Evolutionary conservation across 2,329 filamentous ascomycete species (phyloP).

Genomic region (Thelonectria discophora): DNA sequence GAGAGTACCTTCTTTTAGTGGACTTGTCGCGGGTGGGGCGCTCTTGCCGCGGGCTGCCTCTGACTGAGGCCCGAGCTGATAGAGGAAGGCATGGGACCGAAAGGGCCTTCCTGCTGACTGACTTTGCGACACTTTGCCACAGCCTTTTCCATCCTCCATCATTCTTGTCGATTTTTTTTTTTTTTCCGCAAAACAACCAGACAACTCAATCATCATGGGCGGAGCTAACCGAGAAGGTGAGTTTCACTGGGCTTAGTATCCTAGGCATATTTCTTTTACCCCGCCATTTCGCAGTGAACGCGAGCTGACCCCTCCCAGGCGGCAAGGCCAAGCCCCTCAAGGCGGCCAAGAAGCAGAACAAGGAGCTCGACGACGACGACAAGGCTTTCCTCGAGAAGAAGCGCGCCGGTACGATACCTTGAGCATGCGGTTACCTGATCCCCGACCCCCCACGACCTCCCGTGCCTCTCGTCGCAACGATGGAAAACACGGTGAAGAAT

Average conservation of each 20-base stretch:
- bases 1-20: constrained; percentile 18
- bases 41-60: constrained; percentile 8
- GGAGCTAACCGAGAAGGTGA: constrained; percentile 51
- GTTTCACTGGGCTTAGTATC: constrained; percentile 20
- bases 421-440: neutral
- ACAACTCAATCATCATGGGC: constrained; percentile 46
- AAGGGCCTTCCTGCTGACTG: constrained; percentile 28
- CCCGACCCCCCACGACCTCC: neutral
- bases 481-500: neutral
- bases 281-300: constrained; percentile 15
- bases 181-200: constrained; percentile 28
- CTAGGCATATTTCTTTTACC: constrained; percentile 3
- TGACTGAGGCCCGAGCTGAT: constrained; percentile 9
- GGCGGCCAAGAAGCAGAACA: constrained; percentile 84
- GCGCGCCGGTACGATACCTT: constrained; percentile 72
- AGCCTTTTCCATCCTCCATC: constrained; percentile 25
- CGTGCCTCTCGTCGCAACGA: neutral
- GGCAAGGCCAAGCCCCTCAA: constrained; percentile 89
- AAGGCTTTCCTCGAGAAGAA: constrained; percentile 85
- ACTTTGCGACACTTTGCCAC: constrained; percentile 26
- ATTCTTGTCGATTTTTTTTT: constrained; percentile 14
- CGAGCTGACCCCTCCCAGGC: constrained; percentile 58
- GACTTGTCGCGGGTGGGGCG: constrained; percentile 11
- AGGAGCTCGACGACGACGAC: constrained; percentile 89
- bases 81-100: constrained; percentile 1